Evolutionary conservation across 2,329 filamentous ascomycete genomes (phyloP).

Genomic region (Ophiostoma ips): DNA sequence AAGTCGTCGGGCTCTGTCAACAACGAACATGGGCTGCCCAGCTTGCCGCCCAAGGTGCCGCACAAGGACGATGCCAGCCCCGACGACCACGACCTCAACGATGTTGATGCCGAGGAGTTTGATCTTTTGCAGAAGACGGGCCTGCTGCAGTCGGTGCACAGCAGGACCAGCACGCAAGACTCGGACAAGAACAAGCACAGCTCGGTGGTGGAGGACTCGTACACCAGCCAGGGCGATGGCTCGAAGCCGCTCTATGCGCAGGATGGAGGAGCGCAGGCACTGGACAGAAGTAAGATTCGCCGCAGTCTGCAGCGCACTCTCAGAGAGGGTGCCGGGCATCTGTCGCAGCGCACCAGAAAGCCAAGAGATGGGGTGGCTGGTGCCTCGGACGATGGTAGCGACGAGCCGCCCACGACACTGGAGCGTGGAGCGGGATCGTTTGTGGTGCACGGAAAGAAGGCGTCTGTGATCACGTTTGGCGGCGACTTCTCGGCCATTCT

Average conservation of each 20-base stretch:
- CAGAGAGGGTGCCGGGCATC: slow-evolving; percentile 59
- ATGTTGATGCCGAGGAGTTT: slow-evolving; percentile 52
- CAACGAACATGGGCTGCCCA: slow-evolving; percentile 16
- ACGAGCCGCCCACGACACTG: slow-evolving; percentile 50
- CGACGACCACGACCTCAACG: slow-evolving; percentile 18
- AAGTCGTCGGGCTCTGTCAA: slow-evolving; percentile 18
- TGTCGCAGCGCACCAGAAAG: slow-evolving; percentile 57
- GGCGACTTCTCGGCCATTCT: slow-evolving; percentile 67
- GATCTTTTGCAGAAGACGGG: slow-evolving; percentile 55
- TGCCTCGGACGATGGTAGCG: slow-evolving; percentile 12
- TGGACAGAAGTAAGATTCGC: slow-evolving; percentile 55
- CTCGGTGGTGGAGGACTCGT: neutral
- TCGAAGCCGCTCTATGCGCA: neutral
- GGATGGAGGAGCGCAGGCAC: slow-evolving; percentile 13
- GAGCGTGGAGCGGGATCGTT: slow-evolving; percentile 75
- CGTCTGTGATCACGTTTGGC: slow-evolving; percentile 91
- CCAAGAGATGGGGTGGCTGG: slow-evolving; percentile 42
- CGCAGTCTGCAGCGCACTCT: slow-evolving; percentile 83
- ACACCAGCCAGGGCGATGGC: neutral
- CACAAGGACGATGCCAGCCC: slow-evolving; percentile 14
- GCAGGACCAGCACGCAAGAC: neutral
- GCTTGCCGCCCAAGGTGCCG: slow-evolving; percentile 9
- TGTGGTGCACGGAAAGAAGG: slow-evolving; percentile 95
- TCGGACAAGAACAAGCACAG: slow-evolving; percentile 2
- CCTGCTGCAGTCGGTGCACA: slow-evolving; percentile 33